Percentiles rank a stretch among this genome's conserved stretches.
These are phyloP conservation scores for Cytidiella melzeri DNA, from an alignment of 768 basidiomycete species.

Conservation along the genomic window DNA sequence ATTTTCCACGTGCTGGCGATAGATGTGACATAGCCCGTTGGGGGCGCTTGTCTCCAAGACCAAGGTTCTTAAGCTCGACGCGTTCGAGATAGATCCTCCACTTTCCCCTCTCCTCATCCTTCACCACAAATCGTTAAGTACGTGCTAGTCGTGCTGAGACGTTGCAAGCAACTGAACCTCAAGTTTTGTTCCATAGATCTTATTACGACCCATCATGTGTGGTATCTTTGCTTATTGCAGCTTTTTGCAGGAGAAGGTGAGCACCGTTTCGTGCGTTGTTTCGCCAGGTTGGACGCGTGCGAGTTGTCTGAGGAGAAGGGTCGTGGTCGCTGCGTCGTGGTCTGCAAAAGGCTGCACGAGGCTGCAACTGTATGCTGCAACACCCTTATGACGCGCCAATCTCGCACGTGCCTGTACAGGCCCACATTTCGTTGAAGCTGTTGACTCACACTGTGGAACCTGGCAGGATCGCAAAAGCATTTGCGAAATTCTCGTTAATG, in stretches of 20 bases:
- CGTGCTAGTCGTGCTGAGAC: not conserved
- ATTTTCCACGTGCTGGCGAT: too few relatives aligned
- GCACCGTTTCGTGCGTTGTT: constrained; percentile 22
- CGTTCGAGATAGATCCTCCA: constrained; percentile 6
- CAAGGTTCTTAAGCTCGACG: constrained; percentile 12
- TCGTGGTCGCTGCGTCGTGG: not conserved
- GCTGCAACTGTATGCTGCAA: not conserved
- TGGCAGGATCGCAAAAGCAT: constrained; percentile 80
- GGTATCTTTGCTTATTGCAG: constrained; percentile 98
- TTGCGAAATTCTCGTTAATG: constrained; percentile 84
- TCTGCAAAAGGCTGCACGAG: not conserved
- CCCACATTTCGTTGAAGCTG: too few relatives aligned
- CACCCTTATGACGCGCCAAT: not conserved
- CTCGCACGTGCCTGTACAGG: not conserved
- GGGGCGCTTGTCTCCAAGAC: constrained; percentile 7
- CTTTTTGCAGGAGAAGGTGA: constrained; percentile 89
- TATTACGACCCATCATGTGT: constrained; percentile 50
- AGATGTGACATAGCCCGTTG: constrained; percentile 5
- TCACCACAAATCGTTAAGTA: not conserved
- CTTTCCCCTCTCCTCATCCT: not conserved
- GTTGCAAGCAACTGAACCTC: constrained; percentile 1
- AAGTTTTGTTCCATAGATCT: not conserved
- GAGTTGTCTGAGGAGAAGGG: not conserved
- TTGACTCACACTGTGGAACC: not conserved
- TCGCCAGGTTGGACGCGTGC: not conserved